Evolutionary conservation across 345 rosid species (phyloP), one percentile per base, ranked within the genome.

Genomic region (Pistacia integerrima): DNA sequence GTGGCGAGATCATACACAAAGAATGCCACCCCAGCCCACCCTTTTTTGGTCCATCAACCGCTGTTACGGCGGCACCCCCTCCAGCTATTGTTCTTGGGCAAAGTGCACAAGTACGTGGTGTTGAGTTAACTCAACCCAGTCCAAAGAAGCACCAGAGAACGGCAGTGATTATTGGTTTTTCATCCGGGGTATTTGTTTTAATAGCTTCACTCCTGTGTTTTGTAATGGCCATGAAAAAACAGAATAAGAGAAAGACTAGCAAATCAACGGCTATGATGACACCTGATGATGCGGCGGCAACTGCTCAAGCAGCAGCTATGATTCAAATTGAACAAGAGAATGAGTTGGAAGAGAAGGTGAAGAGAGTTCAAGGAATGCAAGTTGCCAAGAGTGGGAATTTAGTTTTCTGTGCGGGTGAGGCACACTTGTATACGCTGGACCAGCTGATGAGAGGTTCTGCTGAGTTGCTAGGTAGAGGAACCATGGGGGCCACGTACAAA

Each of bases 401-500:
- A 76, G 75, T 82, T 35, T 93, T 95, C 90, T 95, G 97, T 72
- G 94, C 93, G 20, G 98, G 97, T 17, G 99, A 95, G 90, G 87
- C 87, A 62, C 93, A 91, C 69, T 76, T 88, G 60, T 93, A 93
- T 75, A 74, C 93, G 64, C 80, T 95, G 86, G 99, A 95, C 62
- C 99, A 95, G 83, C 92, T 93, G 78, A 93, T 95, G 99, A 87
- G 95, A 75, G 95, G 88, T 2, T 93, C 97, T 0, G 98, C 99
- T 14, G 99, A 95, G 86, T 80, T 93, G 85, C 87, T 95, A n/a
- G 99, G 99, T 14, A 80, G 88, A 58, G 98, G 99, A 2, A 85
- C 88, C 0, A 70, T 87, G 66, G 99, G 98, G 75, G 85, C 94
- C 51, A 95, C 98, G 8, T 95, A 95, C 77, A 95, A 93, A 75